phyloP scores from a whole-genome alignment of 768 basidiomycete genomes.

The Pleurotus ostreatus region DNA sequence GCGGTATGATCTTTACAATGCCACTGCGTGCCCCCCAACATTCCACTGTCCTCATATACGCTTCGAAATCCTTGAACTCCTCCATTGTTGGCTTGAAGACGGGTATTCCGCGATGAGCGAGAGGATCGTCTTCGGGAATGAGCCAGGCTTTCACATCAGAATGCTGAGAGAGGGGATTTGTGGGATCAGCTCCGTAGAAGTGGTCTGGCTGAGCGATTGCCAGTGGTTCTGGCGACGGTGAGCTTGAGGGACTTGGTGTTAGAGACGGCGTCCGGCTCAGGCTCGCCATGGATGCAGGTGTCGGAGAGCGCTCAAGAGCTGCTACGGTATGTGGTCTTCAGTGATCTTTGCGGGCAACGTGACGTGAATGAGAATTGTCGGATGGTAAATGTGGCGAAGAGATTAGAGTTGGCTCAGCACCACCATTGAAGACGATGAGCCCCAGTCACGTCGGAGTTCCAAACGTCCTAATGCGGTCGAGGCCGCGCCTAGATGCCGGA shows the following conservation, averaged over 20 bases:
- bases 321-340: too few species aligned
- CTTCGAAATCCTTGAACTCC: conserved; percentile 91
- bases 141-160: conserved; percentile 65
- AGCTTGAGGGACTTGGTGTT: conserved; percentile 38
- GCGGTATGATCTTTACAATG: conserved; percentile 95
- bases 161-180: conserved; percentile 56
- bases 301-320: too few species aligned
- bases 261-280: conserved; percentile 37
- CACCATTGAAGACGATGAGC: conserved; percentile 4
- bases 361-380: too few species aligned
- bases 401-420: neutral
- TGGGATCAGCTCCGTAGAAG: conserved; percentile 63
- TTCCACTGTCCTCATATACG: conserved; percentile 81
- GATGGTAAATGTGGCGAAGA: neutral
- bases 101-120: conserved; percentile 87
- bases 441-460: neutral
- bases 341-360: too few species aligned
- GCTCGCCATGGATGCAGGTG: conserved; percentile 22
- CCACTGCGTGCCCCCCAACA: conserved; percentile 89
- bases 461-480: conserved; percentile 4
- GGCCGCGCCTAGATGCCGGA: neutral
- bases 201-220: conserved; percentile 67
- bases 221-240: conserved; percentile 49
- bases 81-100: conserved; percentile 94
- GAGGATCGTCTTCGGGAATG: conserved; percentile 75